A percentile compares a stretch with the other conserved stretches of the same genome.
Conservation (phyloP, 768 basidiomycete species). For the Tremella mesenterica region DNA sequence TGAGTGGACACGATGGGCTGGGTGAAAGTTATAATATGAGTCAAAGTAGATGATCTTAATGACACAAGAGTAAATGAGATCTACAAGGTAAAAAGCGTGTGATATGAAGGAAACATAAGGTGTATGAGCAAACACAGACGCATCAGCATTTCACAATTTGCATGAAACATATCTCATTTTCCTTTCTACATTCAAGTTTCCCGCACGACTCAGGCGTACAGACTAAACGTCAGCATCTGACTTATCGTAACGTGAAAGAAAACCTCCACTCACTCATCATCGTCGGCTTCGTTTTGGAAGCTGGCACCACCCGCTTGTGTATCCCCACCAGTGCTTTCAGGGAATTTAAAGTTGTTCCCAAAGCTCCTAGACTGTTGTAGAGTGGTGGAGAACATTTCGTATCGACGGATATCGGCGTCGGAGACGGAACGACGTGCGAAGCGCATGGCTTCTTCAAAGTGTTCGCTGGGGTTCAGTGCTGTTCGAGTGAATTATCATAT, state of each 20-base stretch:
- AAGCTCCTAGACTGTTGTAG: constrained; percentile 50
- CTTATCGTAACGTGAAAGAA: not conserved
- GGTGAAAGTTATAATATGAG: too few species aligned
- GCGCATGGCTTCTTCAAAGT: constrained; percentile 99
- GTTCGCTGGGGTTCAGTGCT: too few species aligned
- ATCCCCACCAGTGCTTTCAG: constrained; percentile 55
- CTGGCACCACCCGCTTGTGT: constrained; percentile 43
- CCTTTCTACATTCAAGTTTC: too few species aligned
- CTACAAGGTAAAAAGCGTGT: too few species aligned
- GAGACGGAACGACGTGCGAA: constrained; percentile 94
- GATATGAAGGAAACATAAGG: too few species aligned
- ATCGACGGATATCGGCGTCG: constrained; percentile 87
- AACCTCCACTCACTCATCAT: constrained; percentile 57
- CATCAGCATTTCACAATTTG: too few species aligned
- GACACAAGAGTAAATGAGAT: too few species aligned
- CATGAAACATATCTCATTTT: too few species aligned
- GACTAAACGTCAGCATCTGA: constrained; percentile 19
- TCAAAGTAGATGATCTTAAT: too few species aligned
- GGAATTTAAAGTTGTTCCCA: constrained; percentile 97
- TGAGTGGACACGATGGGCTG: too few species aligned
- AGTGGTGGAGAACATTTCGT: constrained; percentile 91
- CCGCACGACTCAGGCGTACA: constrained; percentile 74
- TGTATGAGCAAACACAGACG: too few species aligned
- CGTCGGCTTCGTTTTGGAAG: constrained; percentile 66
- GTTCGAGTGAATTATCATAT: too few species aligned